Base-by-base conservation (phyloP, 2,329 filamentous ascomycete species). In the Aureobasidium melanogenum region DNA sequence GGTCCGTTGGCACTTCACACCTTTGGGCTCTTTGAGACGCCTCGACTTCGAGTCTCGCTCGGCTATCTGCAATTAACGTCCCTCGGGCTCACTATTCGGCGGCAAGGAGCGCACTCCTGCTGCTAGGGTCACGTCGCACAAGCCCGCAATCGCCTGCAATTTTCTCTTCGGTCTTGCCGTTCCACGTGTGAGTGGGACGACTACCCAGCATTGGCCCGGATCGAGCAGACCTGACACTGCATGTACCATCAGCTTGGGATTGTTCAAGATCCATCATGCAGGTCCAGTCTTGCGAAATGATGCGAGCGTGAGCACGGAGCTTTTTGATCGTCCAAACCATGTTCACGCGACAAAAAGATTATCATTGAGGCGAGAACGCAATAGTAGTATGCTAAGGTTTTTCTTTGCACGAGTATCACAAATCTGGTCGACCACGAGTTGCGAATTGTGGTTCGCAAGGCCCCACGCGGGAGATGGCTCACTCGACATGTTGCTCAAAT, bases 401-500 rank as follows among this genome's bases (percentile, higher is more conserved):
- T 15, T 22, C 3, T 17, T 56, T 22, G 5, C 15, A 5, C 2
- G 24, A 41, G 12, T n/a, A 30, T 28, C 15, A 19, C 17, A 17
- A 38, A 28, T 32, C 15, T 14, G 28, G 12, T 17, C 38, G 34
- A 19, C 17, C 56, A 59, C 56, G 56, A 59, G 56, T 17, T 14
- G 22, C 50, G 17, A 32, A 47, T 7, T 47, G 44, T 47, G 44
- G 24, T 30, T 24, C 26, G 28, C 56, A 15, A 28, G 54, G 54
- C 30, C 22, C 54, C 54, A 57, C 54, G 54, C 54, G 39, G 32
- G 28, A 26, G 30, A 39, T 8, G 26, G 28, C 36, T 46, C 54
- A 58, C 41, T 58, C 54, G 56, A 59, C 56, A 50, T 39, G 44
- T 59, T 59, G 34, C 56, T 50, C 44, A 19, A 59, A 39, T 26